phyloP scores from a whole-genome alignment of 192 early-diverging fungal genomes.

The Backusella tarrabulga region DNA sequence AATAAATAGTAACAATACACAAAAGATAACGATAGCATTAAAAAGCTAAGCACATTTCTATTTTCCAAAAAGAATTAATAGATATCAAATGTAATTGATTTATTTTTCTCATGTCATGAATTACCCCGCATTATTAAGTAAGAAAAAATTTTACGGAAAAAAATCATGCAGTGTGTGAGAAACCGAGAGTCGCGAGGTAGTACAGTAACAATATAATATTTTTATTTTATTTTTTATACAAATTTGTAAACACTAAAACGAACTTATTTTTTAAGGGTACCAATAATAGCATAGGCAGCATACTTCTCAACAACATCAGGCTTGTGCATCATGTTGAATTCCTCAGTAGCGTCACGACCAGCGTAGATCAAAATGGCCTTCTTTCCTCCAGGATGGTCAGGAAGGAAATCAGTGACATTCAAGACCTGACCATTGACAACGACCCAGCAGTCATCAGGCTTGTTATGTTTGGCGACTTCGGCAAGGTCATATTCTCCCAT shows the following conservation, averaged over 20 bases:
- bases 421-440: slow-evolving; percentile 82
- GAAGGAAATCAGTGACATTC: slow-evolving; percentile 74
- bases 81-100: background rate
- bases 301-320: slow-evolving; percentile 76
- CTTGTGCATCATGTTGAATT: slow-evolving; percentile 87
- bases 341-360: slow-evolving; percentile 82
- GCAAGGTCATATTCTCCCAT: slow-evolving; percentile 57
- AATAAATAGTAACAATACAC: background rate
- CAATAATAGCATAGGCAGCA: slow-evolving; percentile 46
- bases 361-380: slow-evolving; percentile 84
- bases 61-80: background rate
- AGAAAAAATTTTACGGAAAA: slow-evolving; percentile 5
- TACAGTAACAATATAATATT: slow-evolving; percentile 7
- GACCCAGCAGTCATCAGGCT: slow-evolving; percentile 80
- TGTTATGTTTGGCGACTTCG: slow-evolving; percentile 88
- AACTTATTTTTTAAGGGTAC: slow-evolving; percentile 33
- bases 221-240: slow-evolving; percentile 18
- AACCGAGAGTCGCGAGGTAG: background rate
- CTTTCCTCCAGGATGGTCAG: slow-evolving; percentile 84
- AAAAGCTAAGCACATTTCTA: background rate
- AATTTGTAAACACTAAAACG: slow-evolving; percentile 11
- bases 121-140: background rate
- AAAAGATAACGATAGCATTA: background rate
- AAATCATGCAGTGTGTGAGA: slow-evolving; percentile 6
- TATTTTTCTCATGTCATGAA: slow-evolving; percentile 6